Evolutionary conservation across 1,284 basidiomycete species (phyloP), one percentile per base, ranked within the genome.

Genomic region (Ceratobasidium sp.): DNA sequence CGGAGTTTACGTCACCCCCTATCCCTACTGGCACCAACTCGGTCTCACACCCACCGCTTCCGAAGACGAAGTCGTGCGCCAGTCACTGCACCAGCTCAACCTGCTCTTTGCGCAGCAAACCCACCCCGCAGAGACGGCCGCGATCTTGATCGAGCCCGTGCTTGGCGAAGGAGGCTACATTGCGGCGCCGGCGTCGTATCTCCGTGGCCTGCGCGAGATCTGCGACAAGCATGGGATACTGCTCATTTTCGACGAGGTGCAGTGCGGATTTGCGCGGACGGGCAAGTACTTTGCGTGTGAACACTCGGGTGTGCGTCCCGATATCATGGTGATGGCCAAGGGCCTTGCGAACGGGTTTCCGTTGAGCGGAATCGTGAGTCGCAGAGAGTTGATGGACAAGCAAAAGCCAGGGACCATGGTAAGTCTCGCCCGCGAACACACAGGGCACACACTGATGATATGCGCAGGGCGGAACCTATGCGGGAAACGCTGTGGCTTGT

Each of bases 101-200:
- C 84, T 98, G 14, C 80, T 96, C 11, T 84, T 98, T 59, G 83
- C 87, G 66, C 95, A 97, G 80, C 94, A 96, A 81, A 91, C 89
- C 8, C 85, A 90, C 0, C 92, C 95, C 0, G 81, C 82, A 12
- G 95, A 97, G 79, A 96, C 95, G 0, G 95, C 96, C 3, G 95
- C 94, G 25, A 92, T 98, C 79, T 82, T 98, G 75, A 82, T 98
- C 70, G 96, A 98, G 83, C 92, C 96, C 64, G 90, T 98, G 11
- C 84, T 98, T 36, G 95, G 95, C 44, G 95, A 98, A 81, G 95
- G 92, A 59, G 96, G 96, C 3, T 98, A 98, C 81, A 92, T 98
- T 18, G 90, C 94, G 28, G 93, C 95, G 0, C 94, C 95, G 0
- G 78, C 87, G 0, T 86, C 87, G 30, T 98, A 92, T 83, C 81